Conservation (phyloP, 1,139 yeast genomes). For the Hanseniaspora sp. region DNA sequence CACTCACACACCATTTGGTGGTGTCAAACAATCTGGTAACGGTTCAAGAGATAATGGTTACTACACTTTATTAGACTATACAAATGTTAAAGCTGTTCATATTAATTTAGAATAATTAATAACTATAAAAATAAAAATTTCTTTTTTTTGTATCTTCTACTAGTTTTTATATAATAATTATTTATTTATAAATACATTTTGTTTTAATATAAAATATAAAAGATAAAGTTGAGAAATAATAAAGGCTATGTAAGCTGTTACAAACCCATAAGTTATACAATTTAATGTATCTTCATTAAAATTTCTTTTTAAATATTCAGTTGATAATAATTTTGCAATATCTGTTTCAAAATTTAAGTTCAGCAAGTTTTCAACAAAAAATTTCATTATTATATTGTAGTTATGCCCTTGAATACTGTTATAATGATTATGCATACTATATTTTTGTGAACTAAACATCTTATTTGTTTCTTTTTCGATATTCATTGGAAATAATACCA, state of each 20-base stretch:
- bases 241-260: not conserved
- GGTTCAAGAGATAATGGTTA: constrained; percentile 72
- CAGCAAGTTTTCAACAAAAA: not conserved
- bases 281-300: not conserved
- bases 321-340: not conserved
- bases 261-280: not conserved
- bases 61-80: constrained; percentile 62
- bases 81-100: constrained; percentile 69
- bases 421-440: not conserved
- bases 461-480: not conserved
- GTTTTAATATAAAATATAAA: not conserved
- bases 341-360: not conserved
- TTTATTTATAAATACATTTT: not conserved
- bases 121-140: not conserved
- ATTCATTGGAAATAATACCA: not conserved
- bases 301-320: constrained; percentile 3
- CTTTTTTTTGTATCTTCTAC: not conserved
- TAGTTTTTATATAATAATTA: not conserved
- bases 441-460: not conserved
- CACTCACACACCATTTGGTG: constrained; percentile 67
- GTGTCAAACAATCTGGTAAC: constrained; percentile 63
- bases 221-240: not conserved
- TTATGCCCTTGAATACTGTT: not conserved
- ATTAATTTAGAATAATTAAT: constrained; percentile 34
- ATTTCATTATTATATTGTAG: not conserved